These are phyloP conservation scores for Dictyostelium intermedium DNA, from an alignment of 78 protist genomes.

Conservation along the genomic window DNA sequence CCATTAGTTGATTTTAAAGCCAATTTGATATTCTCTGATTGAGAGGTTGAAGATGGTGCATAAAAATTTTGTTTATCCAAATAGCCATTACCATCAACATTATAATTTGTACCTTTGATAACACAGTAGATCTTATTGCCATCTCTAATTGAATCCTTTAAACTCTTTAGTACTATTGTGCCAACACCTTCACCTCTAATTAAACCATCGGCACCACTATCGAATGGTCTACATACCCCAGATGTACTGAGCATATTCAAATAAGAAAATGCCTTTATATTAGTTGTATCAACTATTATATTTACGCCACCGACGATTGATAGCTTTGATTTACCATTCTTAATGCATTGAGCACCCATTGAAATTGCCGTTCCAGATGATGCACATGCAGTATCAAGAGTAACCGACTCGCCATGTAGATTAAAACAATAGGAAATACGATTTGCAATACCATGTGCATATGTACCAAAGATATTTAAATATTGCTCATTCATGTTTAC, in stretches of 20 bases:
- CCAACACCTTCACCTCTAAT: slow-evolving; percentile 88
- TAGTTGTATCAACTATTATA: background rate
- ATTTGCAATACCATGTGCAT: background rate
- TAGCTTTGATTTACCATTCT: slow-evolving; percentile 2
- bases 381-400: slow-evolving; percentile 93
- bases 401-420: slow-evolving; percentile 78
- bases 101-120: slow-evolving; percentile 40
- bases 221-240: slow-evolving; percentile 82
- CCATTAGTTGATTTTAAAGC: slow-evolving; percentile 5
- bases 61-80: background rate
- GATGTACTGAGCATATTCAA: background rate
- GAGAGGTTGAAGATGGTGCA: slow-evolving; percentile 20
- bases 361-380: slow-evolving; percentile 77
- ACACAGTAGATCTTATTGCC: slow-evolving; percentile 60
- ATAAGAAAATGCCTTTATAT: background rate
- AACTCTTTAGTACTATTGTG: slow-evolving; percentile 32
- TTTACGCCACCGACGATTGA: slow-evolving; percentile 58
- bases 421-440: slow-evolving; percentile 8
- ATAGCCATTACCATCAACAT: slow-evolving; percentile 77
- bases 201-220: slow-evolving; percentile 87
- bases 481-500: background rate
- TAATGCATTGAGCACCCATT: slow-evolving; percentile 38
- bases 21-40: slow-evolving; percentile 23
- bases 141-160: background rate
- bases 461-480: background rate